A percentile compares a stretch with the other conserved stretches of the same genome.
Evolutionary conservation across 495 filamentous ascomycete species (phyloP).

Genomic region (Trichoderma reesei): DNA sequence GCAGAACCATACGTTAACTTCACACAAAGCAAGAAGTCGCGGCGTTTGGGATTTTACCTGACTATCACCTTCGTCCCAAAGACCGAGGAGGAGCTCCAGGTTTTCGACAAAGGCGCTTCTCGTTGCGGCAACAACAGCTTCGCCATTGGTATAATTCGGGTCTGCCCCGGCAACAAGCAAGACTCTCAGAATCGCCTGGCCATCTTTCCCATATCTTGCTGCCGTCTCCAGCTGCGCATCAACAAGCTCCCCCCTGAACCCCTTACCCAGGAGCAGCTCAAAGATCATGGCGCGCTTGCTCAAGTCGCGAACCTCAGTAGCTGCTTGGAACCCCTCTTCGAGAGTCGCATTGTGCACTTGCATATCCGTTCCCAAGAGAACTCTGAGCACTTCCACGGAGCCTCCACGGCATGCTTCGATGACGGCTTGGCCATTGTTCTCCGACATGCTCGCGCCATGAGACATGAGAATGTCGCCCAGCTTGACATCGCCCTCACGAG

Average conservation of each 20-base stretch:
- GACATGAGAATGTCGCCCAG: constrained; percentile 32
- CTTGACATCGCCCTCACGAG: constrained; percentile 33
- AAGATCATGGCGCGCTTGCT: constrained; percentile 31
- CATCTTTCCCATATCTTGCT: constrained; percentile 33
- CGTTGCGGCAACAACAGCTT: constrained; percentile 38
- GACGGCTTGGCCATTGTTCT: constrained; percentile 36
- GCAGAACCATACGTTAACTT: background rate
- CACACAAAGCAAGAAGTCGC: background rate
- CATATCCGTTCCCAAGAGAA: constrained; percentile 27
- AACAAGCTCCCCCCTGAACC: constrained; percentile 31
- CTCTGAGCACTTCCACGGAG: constrained; percentile 27
- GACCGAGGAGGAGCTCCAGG: constrained; percentile 35
- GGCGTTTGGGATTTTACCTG: background rate
- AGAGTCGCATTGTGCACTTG: constrained; percentile 26
- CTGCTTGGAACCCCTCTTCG: constrained; percentile 33
- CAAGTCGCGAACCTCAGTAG: constrained; percentile 31
- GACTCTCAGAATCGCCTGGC: constrained; percentile 30
- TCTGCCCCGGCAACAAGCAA: constrained; percentile 33
- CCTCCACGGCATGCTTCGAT: constrained; percentile 35
- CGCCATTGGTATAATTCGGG: constrained; percentile 34
- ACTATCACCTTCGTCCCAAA: constrained; percentile 21
- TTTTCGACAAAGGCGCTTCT: constrained; percentile 31
- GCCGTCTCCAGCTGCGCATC: constrained; percentile 36
- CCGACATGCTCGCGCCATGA: constrained; percentile 32
- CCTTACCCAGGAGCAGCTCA: constrained; percentile 30